These are phyloP conservation scores for Dactylellina cionopaga DNA, from an alignment of 2,329 filamentous ascomycete genomes.

Conservation along the genomic window DNA sequence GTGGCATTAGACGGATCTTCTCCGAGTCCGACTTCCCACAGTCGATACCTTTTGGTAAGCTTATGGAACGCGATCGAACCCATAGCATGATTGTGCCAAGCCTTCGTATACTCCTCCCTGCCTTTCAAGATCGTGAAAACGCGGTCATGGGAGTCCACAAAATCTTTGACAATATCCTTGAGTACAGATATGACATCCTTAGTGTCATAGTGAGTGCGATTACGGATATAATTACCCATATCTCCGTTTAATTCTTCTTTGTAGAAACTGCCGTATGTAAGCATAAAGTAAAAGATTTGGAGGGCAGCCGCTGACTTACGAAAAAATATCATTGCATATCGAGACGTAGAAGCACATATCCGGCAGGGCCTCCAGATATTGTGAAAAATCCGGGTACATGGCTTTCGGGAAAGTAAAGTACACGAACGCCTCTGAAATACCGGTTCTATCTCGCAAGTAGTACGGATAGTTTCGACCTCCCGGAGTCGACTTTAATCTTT, in stretches of 20 bases:
- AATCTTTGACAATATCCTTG: constrained; percentile 23
- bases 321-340: constrained; percentile 58
- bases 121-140: constrained; percentile 53
- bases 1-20: neutral
- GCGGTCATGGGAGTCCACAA: constrained; percentile 49
- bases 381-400: constrained; percentile 56
- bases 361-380: constrained; percentile 57
- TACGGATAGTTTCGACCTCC: constrained; percentile 57
- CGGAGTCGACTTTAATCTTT: constrained; percentile 50
- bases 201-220: constrained; percentile 44
- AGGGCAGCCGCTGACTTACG: constrained; percentile 53
- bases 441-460: constrained; percentile 57
- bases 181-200: neutral
- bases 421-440: constrained; percentile 57
- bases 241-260: constrained; percentile 58
- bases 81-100: constrained; percentile 56
- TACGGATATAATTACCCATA: constrained; percentile 57
- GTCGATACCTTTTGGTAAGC: neutral
- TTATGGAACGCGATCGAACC: constrained; percentile 54
- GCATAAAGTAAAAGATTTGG: neutral
- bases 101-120: constrained; percentile 53
- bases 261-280: constrained; percentile 55
- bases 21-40: neutral
- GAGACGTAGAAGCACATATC: constrained; percentile 57
- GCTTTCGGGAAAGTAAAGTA: constrained; percentile 58